Evolutionary conservation across 1,284 basidiomycete species (phyloP).

Genomic region (Calocybe gambosa): DNA sequence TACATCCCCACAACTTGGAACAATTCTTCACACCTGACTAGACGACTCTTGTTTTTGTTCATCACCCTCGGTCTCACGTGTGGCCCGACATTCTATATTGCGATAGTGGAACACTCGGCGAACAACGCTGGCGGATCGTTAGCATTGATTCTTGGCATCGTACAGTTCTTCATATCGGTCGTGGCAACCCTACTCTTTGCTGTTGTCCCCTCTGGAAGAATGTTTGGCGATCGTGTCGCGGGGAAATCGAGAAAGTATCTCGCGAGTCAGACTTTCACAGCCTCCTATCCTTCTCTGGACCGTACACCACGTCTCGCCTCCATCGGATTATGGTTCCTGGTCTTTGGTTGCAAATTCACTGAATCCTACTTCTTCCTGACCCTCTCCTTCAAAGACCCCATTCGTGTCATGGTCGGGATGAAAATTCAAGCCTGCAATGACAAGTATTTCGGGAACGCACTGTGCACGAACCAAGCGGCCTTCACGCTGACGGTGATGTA

Average conservation of each 20-base stretch:
- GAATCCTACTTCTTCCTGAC: constrained; percentile 98
- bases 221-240: constrained; percentile 94
- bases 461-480: constrained; percentile 85
- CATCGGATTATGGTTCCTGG: constrained; percentile 72
- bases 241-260: constrained; percentile 93
- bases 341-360: constrained; percentile 88
- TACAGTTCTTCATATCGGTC: constrained; percentile 87
- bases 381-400: constrained; percentile 85
- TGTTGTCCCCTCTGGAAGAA: constrained; percentile 84
- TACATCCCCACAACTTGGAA: constrained; percentile 99
- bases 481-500: constrained; percentile 96
- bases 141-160: constrained; percentile 82
- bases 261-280: constrained; percentile 95
- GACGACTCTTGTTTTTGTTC: constrained; percentile 81
- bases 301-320: constrained; percentile 78
- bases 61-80: constrained; percentile 82
- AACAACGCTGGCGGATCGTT: constrained; percentile 92
- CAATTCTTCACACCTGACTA: constrained; percentile 90
- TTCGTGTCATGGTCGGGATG: constrained; percentile 89
- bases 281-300: constrained; percentile 84
- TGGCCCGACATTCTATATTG: constrained; percentile 89
- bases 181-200: constrained; percentile 76
- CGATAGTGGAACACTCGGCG: constrained; percentile 77
- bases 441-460: constrained; percentile 69
- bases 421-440: constrained; percentile 84